A percentile compares a stretch with the other conserved stretches of the same genome.
These are phyloP conservation scores for Colletotrichum sp. DNA, from an alignment of 2,329 filamentous ascomycete species.

Conservation along the genomic window DNA sequence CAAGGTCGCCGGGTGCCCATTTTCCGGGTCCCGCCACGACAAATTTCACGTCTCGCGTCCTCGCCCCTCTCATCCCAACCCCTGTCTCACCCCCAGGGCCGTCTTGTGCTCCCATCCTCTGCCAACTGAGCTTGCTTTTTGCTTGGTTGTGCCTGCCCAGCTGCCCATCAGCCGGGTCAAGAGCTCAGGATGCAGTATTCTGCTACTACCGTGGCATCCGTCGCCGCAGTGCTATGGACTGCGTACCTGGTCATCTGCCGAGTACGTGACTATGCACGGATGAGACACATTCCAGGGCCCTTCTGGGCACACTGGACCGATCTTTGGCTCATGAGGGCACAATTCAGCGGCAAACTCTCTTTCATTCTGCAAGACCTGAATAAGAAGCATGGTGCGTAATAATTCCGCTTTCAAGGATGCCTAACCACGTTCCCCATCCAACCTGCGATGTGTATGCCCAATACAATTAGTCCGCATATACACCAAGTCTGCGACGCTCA, in stretches of 20 bases:
- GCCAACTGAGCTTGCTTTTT: not conserved
- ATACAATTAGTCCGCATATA: not conserved
- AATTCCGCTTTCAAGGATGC: not conserved
- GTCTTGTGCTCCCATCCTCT: not conserved
- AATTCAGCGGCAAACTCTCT: constrained; percentile 25
- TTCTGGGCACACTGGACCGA: constrained; percentile 29
- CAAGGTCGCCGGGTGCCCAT: not conserved
- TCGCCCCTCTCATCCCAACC: not conserved
- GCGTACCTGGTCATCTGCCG: not conserved
- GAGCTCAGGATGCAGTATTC: not conserved
- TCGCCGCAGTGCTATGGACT: not conserved
- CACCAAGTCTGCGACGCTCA: not conserved
- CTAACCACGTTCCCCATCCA: not conserved
- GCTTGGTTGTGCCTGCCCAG: not conserved
- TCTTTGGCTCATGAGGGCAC: constrained; percentile 30
- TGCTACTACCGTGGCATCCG: not conserved
- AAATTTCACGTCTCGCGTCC: not conserved
- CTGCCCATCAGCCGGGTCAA: not conserved
- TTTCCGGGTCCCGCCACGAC: not conserved
- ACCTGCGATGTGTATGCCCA: not conserved
- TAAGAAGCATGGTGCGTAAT: constrained; percentile 25
- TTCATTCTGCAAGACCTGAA: constrained; percentile 26
- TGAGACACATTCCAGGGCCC: constrained; percentile 33
- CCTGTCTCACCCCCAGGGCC: not conserved
- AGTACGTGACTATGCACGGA: constrained; percentile 16